These are phyloP conservation scores for Globisporangium cylindrosporum DNA, from an alignment of 352 stramenopile species.

Conservation along the genomic window DNA sequence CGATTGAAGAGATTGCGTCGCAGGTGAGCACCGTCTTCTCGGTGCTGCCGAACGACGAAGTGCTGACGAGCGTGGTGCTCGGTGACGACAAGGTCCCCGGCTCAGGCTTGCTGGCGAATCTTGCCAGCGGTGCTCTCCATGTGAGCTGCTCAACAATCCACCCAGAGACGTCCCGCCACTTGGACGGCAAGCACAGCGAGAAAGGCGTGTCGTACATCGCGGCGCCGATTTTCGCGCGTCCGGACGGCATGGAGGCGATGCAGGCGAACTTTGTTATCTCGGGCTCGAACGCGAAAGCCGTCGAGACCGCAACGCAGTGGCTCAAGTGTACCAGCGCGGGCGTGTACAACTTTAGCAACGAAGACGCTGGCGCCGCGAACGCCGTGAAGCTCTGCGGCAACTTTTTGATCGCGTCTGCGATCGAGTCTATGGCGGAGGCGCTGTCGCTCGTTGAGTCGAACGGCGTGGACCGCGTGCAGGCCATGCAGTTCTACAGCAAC, in stretches of 20 bases:
- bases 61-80: slow-evolving; percentile 43
- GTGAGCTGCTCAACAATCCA: slow-evolving; percentile 75
- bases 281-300: slow-evolving; percentile 30
- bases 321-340: slow-evolving; percentile 40
- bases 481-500: slow-evolving; percentile 74
- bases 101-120: slow-evolving; percentile 36
- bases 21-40: slow-evolving; percentile 47
- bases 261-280: slow-evolving; percentile 67
- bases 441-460: slow-evolving; percentile 66
- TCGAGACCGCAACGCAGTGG: slow-evolving; percentile 33
- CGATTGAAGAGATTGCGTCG: slow-evolving; percentile 39
- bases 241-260: slow-evolving; percentile 64
- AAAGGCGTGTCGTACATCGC: slow-evolving; percentile 40
- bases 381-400: slow-evolving; percentile 81
- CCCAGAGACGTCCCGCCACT: slow-evolving; percentile 45
- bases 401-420: slow-evolving; percentile 77
- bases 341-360: slow-evolving; percentile 49
- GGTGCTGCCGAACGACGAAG: slow-evolving; percentile 64
- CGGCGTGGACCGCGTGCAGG: slow-evolving; percentile 65
- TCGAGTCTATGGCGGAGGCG: slow-evolving; percentile 74
- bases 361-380: slow-evolving; percentile 63
- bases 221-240: slow-evolving; percentile 68
- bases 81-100: slow-evolving; percentile 20
- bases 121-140: slow-evolving; percentile 38
- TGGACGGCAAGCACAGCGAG: slow-evolving; percentile 37